Percentiles rank a stretch among this genome's conserved stretches.
Conservation (phyloP, 352 stramenopile species). For the Globisporangium solare region DNA sequence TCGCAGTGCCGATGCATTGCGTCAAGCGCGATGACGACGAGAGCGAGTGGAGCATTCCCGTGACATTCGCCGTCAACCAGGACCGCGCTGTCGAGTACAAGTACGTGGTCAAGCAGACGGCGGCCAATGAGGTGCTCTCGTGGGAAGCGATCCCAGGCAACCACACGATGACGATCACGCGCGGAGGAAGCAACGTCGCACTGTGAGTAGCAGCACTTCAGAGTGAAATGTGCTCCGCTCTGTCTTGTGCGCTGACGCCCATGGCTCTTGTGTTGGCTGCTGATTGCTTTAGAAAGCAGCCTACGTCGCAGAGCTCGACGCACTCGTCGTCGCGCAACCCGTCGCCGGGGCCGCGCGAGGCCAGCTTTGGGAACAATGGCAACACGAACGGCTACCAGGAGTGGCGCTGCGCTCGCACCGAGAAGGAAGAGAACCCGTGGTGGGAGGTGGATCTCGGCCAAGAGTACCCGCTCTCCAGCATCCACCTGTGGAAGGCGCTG, state of each 20-base stretch:
- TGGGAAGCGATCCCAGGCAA: conserved; percentile 77
- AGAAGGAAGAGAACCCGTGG: conserved; percentile 52
- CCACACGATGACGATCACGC: conserved; percentile 43
- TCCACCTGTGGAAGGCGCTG: conserved; percentile 68
- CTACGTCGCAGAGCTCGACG: conserved; percentile 53
- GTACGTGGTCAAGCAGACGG: conserved; percentile 51
- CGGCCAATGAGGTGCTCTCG: conserved; percentile 37
- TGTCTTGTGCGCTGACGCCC: too few species aligned
- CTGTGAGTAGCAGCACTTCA: conserved; percentile 47
- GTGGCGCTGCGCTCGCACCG: conserved; percentile 60
- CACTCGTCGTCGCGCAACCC: conserved; percentile 31
- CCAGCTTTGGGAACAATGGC: conserved; percentile 58
- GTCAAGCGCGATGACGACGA: conserved; percentile 22
- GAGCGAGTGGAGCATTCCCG: conserved; percentile 31
- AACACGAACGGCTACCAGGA: conserved; percentile 65
- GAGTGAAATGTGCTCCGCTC: background rate
- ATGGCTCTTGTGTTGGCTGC: background rate
- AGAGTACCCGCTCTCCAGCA: conserved; percentile 23
- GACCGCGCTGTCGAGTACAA: conserved; percentile 67
- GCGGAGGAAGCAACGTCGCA: conserved; percentile 36
- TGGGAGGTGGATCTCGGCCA: conserved; percentile 67
- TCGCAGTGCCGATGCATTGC: conserved; percentile 43
- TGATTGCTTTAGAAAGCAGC: conserved; percentile 22
- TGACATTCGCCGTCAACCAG: conserved; percentile 21
- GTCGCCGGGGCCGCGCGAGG: conserved; percentile 30